phyloP scores from a whole-genome alignment of 1,284 basidiomycete species.

The Ceratobasidium papillatum region DNA sequence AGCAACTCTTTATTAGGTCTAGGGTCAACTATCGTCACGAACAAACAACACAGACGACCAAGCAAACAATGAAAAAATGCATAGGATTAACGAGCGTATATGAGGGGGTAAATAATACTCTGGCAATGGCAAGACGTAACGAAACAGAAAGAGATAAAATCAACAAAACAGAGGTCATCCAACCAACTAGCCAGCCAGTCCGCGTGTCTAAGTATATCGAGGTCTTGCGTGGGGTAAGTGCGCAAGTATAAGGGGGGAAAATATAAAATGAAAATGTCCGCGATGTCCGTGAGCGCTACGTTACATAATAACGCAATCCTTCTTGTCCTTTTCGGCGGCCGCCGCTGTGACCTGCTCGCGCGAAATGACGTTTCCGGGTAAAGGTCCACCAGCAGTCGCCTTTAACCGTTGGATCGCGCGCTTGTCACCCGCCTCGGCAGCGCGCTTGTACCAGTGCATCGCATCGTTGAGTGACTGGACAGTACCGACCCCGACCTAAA shows the following conservation, averaged over 20 bases:
- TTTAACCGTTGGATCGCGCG: conserved; percentile 89
- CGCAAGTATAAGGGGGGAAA: neutral
- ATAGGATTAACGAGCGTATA: conserved; percentile 30
- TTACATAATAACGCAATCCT: conserved; percentile 85
- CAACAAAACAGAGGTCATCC: neutral
- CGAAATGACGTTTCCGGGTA: conserved; percentile 45
- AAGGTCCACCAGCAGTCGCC: conserved; percentile 60
- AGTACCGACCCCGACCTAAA: conserved; percentile 82
- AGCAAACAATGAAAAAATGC: conserved; percentile 11
- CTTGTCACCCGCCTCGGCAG: conserved; percentile 94
- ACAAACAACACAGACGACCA: neutral
- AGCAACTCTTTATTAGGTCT: too few relatives aligned
- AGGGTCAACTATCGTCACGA: neutral
- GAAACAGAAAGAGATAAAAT: neutral
- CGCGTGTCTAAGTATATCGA: conserved; percentile 2
- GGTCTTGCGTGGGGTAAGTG: neutral
- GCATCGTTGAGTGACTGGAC: conserved; percentile 73
- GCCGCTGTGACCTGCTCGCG: conserved; percentile 52
- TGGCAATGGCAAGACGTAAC: conserved; percentile 15
- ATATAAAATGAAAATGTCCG: conserved; percentile 1
- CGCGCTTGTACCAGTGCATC: conserved; percentile 85
- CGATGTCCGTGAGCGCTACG: conserved; percentile 4
- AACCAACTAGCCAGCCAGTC: neutral
- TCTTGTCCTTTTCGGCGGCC: conserved; percentile 57
- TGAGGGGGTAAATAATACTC: conserved; percentile 22